Conservation (phyloP, 2,329 filamentous ascomycete species). For the Xylaria sp. region DNA sequence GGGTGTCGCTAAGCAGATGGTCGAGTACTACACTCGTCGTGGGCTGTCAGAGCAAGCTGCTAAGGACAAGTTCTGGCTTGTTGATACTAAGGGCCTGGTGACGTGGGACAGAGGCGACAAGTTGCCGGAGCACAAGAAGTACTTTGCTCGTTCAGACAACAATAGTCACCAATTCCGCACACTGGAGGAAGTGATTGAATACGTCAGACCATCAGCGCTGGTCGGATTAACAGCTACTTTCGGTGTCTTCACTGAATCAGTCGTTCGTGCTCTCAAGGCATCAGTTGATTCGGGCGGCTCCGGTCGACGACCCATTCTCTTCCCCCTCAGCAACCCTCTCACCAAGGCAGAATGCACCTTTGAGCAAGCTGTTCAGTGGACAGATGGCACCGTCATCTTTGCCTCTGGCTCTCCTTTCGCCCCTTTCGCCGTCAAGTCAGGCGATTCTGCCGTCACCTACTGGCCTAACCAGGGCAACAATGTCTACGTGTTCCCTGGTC, state of each 20-base stretch:
- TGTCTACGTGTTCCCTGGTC: constrained; percentile 95
- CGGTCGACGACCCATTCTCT: constrained; percentile 87
- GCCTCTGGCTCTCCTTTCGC: constrained; percentile 95
- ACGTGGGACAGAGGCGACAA: constrained; percentile 93
- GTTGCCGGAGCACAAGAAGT: constrained; percentile 88
- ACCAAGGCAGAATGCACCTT: constrained; percentile 98
- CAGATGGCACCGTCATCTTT: constrained; percentile 90
- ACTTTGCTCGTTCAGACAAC: constrained; percentile 74
- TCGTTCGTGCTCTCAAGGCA: constrained; percentile 76
- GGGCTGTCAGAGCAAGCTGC: constrained; percentile 90
- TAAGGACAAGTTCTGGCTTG: constrained; percentile 93
- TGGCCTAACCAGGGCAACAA: constrained; percentile 87
- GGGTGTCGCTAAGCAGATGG: constrained; percentile 96
- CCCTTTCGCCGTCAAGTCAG: constrained; percentile 72
- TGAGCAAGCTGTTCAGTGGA: constrained; percentile 90
- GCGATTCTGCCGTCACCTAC: constrained; percentile 72
- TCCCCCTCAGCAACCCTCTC: constrained; percentile 95
- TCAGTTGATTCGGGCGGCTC: constrained; percentile 71
- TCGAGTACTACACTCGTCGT: constrained; percentile 94
- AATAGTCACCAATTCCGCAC: constrained; percentile 77
- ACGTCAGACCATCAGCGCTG: constrained; percentile 93
- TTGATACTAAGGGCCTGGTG: constrained; percentile 96
- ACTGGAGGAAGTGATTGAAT: constrained; percentile 90
- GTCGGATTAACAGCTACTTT: constrained; percentile 95
- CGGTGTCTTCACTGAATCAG: constrained; percentile 90